Evolutionary conservation across 495 filamentous ascomycete genomes (phyloP).

Genomic region (Tuber umbilicatum): DNA sequence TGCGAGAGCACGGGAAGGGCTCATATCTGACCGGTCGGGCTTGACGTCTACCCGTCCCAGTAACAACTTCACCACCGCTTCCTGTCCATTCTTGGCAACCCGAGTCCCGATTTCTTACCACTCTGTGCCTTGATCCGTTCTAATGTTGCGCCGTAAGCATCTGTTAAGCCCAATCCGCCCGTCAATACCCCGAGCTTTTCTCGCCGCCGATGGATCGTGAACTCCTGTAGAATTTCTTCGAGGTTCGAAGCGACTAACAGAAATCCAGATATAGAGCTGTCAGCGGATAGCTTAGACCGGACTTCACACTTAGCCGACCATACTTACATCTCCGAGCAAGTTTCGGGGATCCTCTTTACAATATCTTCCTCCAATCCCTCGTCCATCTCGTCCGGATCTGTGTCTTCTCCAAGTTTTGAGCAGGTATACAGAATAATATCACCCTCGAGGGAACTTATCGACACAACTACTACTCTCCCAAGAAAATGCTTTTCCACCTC

Average conservation of each 20-base stretch:
- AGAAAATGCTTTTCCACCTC: background rate
- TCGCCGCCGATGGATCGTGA: background rate
- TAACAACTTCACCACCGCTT: no score
- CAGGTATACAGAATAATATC: background rate
- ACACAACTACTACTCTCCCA: background rate
- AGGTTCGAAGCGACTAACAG: background rate
- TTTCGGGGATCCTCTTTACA: background rate
- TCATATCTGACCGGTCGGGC: no score
- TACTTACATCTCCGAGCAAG: background rate
- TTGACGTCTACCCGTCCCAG: no score
- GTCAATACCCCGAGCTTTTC: background rate
- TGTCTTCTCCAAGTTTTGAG: background rate
- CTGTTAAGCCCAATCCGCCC: background rate
- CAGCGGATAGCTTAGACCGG: background rate
- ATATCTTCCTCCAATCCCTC: background rate
- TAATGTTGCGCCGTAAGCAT: background rate
- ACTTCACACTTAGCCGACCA: background rate
- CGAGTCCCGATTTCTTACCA: background rate
- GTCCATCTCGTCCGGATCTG: background rate
- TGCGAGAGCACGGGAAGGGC: no score
- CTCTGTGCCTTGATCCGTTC: background rate
- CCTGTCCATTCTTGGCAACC: no score
- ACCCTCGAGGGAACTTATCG: background rate
- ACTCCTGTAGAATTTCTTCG: background rate
- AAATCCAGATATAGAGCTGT: background rate